Conservation (phyloP, 192 early-diverging fungal genomes). For the Gamsiella multidivaricata region DNA sequence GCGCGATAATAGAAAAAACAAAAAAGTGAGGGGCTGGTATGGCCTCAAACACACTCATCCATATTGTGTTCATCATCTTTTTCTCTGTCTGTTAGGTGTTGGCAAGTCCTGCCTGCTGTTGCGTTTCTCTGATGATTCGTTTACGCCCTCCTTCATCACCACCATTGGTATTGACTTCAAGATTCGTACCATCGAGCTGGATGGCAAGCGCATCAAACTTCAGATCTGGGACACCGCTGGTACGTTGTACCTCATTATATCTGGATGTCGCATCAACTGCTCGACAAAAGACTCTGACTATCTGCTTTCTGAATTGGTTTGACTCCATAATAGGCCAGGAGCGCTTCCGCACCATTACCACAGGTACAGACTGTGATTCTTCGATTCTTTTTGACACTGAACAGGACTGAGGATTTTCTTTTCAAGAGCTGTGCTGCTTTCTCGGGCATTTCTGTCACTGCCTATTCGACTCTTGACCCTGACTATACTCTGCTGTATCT, state of each 20-base stretch:
- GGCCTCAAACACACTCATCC: background rate
- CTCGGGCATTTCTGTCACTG: no score
- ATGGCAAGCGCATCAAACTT: slow-evolving; percentile 98
- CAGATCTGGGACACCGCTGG: slow-evolving; percentile 99
- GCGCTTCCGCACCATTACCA: slow-evolving; percentile 98
- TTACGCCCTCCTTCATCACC: slow-evolving; percentile 99
- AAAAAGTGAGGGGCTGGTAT: no score
- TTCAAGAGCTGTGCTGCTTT: no score
- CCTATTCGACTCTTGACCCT: no score
- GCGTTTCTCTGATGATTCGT: slow-evolving; percentile 98
- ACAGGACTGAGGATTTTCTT: no score
- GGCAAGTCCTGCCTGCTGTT: slow-evolving; percentile 97
- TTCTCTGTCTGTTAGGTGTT: slow-evolving; percentile 70
- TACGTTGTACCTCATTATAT: slow-evolving; percentile 5
- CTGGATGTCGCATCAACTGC: background rate
- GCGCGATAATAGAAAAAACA: no score
- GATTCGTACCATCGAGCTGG: slow-evolving; percentile 98
- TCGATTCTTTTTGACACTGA: background rate
- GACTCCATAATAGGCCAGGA: slow-evolving; percentile 76
- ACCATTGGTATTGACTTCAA: slow-evolving; percentile 99
- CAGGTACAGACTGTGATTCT: slow-evolving; percentile 64
- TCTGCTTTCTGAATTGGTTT: background rate
- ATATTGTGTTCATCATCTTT: background rate
- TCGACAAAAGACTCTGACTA: background rate
- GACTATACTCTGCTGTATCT: no score